Evolutionary conservation across 768 basidiomycete species (phyloP).

Genomic region (Suillus clintonianus): DNA sequence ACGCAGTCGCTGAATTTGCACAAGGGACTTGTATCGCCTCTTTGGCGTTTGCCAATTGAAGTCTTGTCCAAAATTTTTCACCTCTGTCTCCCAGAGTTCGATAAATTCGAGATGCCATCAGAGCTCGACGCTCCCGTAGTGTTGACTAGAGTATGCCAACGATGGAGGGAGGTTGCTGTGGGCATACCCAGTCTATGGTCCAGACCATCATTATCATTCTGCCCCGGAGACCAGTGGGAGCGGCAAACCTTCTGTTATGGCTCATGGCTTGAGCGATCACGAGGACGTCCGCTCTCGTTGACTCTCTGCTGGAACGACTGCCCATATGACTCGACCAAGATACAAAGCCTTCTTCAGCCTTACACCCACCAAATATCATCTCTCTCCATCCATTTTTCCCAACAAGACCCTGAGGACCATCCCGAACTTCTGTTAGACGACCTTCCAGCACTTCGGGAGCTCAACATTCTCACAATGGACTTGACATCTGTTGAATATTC

Average conservation of each 20-base stretch:
- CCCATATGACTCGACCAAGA: not conserved
- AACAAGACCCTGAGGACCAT: too few relatives aligned
- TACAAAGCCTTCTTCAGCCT: slow-evolving; percentile 3
- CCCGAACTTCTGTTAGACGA: too few relatives aligned
- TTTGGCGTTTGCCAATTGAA: not conserved
- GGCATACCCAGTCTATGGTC: not conserved
- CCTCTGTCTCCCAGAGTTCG: not conserved
- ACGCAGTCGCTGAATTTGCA: too few relatives aligned
- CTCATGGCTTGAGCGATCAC: slow-evolving; percentile 9
- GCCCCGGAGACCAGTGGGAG: not conserved
- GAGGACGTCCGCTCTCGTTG: slow-evolving; percentile 10
- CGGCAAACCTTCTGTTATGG: slow-evolving; percentile 10
- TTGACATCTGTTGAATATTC: too few relatives aligned
- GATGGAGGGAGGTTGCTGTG: not conserved
- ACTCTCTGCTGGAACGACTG: too few relatives aligned
- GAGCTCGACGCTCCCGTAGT: not conserved
- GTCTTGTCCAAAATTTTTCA: not conserved
- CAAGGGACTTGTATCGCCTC: not conserved
- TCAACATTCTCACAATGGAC: too few relatives aligned
- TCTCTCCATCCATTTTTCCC: not conserved
- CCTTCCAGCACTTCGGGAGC: too few relatives aligned
- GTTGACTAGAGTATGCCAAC: not conserved
- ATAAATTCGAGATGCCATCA: not conserved
- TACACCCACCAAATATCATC: not conserved
- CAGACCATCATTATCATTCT: too few relatives aligned